A percentile compares a stretch with the other conserved stretches of the same genome.
phyloP scores from a whole-genome alignment of 371 early-diverging fungal species.

The Mucor velutinosus region DNA sequence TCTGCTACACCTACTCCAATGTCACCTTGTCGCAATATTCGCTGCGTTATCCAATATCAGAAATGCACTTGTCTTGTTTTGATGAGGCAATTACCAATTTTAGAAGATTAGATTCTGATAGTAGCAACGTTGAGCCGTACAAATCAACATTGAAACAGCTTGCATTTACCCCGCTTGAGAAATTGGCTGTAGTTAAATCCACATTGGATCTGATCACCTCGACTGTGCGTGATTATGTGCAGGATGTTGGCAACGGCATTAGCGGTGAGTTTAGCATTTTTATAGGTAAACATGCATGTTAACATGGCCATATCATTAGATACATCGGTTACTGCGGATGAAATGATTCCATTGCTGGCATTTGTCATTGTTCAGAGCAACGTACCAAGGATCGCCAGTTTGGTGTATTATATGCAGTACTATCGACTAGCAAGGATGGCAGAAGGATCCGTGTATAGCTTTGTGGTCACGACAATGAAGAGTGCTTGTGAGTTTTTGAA shows the following conservation, averaged over 20 bases:
- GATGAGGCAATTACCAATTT: conserved; percentile 35
- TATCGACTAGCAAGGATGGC: conserved; percentile 53
- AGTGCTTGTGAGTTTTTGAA: conserved; percentile 58
- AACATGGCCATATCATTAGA: conserved; percentile 2
- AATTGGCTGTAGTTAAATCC: conserved; percentile 37
- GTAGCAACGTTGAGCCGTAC: conserved; percentile 11
- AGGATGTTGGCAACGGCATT: conserved; percentile 20
- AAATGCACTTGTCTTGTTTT: conserved; percentile 44
- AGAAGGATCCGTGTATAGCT: conserved; percentile 54
- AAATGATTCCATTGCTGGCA: conserved; percentile 65
- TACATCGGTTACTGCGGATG: conserved; percentile 61
- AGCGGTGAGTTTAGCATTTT: conserved; percentile 12
- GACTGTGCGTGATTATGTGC: conserved; percentile 37
- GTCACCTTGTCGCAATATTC: conserved; percentile 45
- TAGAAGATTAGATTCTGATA: conserved; percentile 36
- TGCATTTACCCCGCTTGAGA: conserved; percentile 55
- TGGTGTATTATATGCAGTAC: conserved; percentile 59
- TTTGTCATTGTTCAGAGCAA: conserved; percentile 56
- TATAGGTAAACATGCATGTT: no score
- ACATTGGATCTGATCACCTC: conserved; percentile 44
- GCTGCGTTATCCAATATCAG: conserved; percentile 43
- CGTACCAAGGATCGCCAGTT: conserved; percentile 54
- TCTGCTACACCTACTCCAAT: conserved; percentile 35
- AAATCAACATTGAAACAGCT: conserved; percentile 17
- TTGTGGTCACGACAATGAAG: conserved; percentile 58